Conservation (phyloP, 371 early-diverging fungal genomes). For the Mucor circinelloides region DNA sequence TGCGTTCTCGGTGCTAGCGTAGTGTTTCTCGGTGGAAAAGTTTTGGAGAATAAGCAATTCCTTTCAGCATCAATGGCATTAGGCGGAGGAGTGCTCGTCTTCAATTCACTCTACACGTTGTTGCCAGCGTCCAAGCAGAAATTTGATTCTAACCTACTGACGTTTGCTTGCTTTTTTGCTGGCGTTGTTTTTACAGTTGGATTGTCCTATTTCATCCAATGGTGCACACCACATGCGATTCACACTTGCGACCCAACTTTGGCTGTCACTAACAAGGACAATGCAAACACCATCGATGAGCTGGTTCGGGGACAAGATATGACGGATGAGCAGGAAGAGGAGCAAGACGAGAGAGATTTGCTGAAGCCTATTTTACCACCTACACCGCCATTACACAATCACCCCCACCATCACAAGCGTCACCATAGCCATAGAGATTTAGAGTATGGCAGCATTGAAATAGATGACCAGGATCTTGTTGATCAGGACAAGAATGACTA, state of each 20-base stretch:
- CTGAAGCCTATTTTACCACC: not conserved
- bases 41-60: conserved; percentile 21
- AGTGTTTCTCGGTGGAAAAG: conserved; percentile 18
- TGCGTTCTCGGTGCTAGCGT: conserved; percentile 32
- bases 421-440: not conserved
- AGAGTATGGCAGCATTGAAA: not conserved
- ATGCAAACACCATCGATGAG: not conserved
- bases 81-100: conserved; percentile 30
- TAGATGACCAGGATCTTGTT: not conserved
- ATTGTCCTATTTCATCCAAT: conserved; percentile 16
- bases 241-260: conserved; percentile 23
- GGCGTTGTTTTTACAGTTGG: conserved; percentile 22
- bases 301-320: not conserved
- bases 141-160: conserved; percentile 13
- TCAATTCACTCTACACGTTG: conserved; percentile 29
- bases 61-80: conserved; percentile 28
- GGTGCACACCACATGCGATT: conserved; percentile 26
- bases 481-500: conserved; percentile 14
- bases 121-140: conserved; percentile 28
- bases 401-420: not conserved
- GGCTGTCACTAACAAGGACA: not conserved
- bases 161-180: conserved; percentile 22
- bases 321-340: not conserved
- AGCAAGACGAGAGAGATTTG: not conserved
- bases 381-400: not conserved